Conservation (phyloP, 2,329 filamentous ascomycete genomes). For the Biscogniauxia marginata region DNA sequence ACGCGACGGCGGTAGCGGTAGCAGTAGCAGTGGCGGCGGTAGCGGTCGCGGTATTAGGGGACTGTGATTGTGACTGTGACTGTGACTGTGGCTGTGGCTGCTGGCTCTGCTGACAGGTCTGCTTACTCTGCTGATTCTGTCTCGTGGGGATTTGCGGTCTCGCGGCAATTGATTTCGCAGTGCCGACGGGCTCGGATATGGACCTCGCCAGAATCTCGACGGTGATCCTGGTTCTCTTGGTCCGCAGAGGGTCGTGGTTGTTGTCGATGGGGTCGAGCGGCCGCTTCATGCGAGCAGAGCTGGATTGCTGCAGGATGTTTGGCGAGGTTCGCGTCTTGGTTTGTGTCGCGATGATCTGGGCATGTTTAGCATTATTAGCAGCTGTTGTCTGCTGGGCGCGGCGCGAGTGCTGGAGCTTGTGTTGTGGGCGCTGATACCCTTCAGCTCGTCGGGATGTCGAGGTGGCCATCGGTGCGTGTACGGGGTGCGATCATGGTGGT, state of each 20-base stretch:
- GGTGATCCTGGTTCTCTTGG: constrained; percentile 52
- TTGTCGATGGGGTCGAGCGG: constrained; percentile 44
- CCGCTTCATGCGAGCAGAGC: constrained; percentile 47
- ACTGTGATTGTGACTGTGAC: constrained; percentile 15
- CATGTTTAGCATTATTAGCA: constrained; percentile 20
- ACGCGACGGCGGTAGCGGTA: constrained; percentile 9
- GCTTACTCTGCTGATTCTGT: constrained; percentile 6
- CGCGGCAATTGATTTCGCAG: constrained; percentile 28
- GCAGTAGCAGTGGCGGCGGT: constrained; percentile 13
- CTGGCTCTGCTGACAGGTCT: constrained; percentile 10
- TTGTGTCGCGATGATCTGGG: constrained; percentile 21
- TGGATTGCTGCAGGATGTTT: constrained; percentile 34
- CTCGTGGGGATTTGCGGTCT: constrained; percentile 22
- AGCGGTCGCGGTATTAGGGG: constrained; percentile 20
- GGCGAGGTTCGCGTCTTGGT: constrained; percentile 24
- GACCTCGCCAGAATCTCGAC: constrained; percentile 49
- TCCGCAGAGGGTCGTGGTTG: constrained; percentile 44
- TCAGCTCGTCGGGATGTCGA: constrained; percentile 29
- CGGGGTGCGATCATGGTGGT: constrained; percentile 1
- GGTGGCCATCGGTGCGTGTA: constrained; percentile 23
- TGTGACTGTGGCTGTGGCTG: constrained; percentile 21
- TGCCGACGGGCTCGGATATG: constrained; percentile 20
- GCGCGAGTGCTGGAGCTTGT: constrained; percentile 16
- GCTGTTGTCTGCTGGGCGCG: constrained; percentile 13
- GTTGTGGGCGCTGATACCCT: constrained; percentile 22